Evolutionary conservation across 768 basidiomycete species (phyloP), one percentile per base, ranked within the genome.

Genomic region (Tubosaeta sp.): DNA sequence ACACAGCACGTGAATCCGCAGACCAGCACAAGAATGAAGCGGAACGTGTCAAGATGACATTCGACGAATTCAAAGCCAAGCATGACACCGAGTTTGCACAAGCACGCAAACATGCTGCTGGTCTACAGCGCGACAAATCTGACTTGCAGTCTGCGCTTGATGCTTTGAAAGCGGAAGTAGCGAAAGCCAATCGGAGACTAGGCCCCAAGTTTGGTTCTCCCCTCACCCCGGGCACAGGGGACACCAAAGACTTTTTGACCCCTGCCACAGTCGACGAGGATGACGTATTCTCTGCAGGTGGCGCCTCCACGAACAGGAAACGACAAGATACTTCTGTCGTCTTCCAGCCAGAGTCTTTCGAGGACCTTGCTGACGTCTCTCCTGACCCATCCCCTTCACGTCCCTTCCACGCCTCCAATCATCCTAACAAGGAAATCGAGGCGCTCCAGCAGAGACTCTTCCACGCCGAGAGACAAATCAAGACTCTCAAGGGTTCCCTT

Each of bases 61-160:
- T 87, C 19, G 84, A 85, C 43, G 89, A 91, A 47, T 74, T 92
- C 66, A 91, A 89, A 65, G 79, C 82, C 48, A 95, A 93, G 67
- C 94, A 97, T 64, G 95, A 98, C 72, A 92, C 93, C 13, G 93
- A 97, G 56, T 81, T 97, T 52, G 97, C 95, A 4, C 87, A 90
- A 54, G 89, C 91, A 60, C 81, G 94, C 43, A 91, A 91, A 69
- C 82, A 87, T 50, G 84, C 88, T 2, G 95, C 95, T 1, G 85
- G 88, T 25, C 77, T 97, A 25, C 84, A 87, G 60, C 81, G 95
- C 56, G 97, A 99, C 68, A 95, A 95, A 74, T 86, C 84, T 26
- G 95, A 99, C 60, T 75, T 99, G 37, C 89, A 95, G 65, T 81
- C 85, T 55, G 74, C 82, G 4, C 73, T 97, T 25, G 93, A 97